Conservation (phyloP, 768 basidiomycete genomes). For the Leccinum rimulosum region DNA sequence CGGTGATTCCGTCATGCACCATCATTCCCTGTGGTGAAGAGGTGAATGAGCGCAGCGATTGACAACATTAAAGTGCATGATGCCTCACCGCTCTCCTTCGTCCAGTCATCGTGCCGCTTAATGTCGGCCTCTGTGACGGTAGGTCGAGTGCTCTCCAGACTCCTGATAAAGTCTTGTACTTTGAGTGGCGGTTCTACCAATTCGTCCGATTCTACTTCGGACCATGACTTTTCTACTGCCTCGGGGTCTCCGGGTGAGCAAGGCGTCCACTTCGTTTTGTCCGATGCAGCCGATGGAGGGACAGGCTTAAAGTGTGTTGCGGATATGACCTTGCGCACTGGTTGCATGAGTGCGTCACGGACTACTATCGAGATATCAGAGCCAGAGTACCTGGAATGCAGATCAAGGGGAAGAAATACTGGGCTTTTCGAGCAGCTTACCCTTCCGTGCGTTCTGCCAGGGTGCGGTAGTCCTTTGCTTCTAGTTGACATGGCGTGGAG, state of each 20-base stretch:
- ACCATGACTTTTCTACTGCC: constrained; percentile 87
- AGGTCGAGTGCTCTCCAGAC: constrained; percentile 73
- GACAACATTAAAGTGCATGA: too few species aligned
- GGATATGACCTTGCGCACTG: constrained; percentile 91
- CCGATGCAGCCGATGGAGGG: constrained; percentile 17
- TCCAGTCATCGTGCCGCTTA: constrained; percentile 79
- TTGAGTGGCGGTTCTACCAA: constrained; percentile 84
- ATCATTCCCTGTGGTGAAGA: constrained; percentile 26
- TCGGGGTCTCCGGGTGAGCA: constrained; percentile 92
- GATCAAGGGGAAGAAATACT: neutral
- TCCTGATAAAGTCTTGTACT: constrained; percentile 77
- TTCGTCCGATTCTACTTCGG: constrained; percentile 83
- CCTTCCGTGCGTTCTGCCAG: constrained; percentile 90
- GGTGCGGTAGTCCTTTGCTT: constrained; percentile 70
- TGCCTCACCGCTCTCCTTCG: constrained; percentile 71
- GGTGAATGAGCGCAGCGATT: neutral
- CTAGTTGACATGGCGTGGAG: constrained; percentile 82
- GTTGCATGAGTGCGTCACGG: constrained; percentile 97
- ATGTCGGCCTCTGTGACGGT: constrained; percentile 91
- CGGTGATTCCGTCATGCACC: constrained; percentile 25
- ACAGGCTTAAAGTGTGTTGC: constrained; percentile 91
- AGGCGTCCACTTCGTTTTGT: constrained; percentile 75
- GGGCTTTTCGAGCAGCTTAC: constrained; percentile 29
- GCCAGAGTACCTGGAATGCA: constrained; percentile 67
- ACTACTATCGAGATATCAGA: constrained; percentile 95